Conservation (phyloP, 257 asterid species). For the Penstemon newberryi region DNA sequence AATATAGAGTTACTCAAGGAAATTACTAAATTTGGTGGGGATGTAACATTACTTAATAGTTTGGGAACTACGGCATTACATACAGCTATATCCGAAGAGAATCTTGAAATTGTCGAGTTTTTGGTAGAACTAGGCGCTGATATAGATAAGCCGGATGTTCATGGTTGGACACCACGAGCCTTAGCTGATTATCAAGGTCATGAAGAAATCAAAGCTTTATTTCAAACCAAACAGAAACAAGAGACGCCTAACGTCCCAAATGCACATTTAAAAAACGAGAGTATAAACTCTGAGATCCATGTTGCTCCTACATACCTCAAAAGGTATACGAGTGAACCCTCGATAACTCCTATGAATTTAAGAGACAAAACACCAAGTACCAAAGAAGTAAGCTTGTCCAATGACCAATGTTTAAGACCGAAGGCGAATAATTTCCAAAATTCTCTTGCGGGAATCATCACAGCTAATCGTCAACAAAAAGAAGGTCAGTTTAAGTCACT, state of each 20-base stretch:
- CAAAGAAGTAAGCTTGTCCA: constrained; percentile 17
- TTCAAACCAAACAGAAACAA: constrained; percentile 37
- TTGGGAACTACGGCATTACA: constrained; percentile 73
- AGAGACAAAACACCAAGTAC: constrained; percentile 15
- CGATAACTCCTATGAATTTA: constrained; percentile 26
- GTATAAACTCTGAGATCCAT: constrained; percentile 22
- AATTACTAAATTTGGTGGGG: constrained; percentile 57
- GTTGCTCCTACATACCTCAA: constrained; percentile 42
- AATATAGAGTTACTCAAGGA: constrained; percentile 56
- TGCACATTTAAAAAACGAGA: constrained; percentile 8
- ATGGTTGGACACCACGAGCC: constrained; percentile 71
- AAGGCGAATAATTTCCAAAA: constrained; percentile 42
- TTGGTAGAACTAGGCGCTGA: constrained; percentile 63
- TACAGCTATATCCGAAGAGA: constrained; percentile 62
- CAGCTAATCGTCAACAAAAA: constrained; percentile 41
- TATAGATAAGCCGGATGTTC: constrained; percentile 54
- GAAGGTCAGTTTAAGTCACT: constrained; percentile 39
- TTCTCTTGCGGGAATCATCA: constrained; percentile 72
- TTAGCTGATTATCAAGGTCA: constrained; percentile 68
- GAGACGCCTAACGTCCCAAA: constrained; percentile 23
- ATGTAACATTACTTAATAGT: constrained; percentile 48
- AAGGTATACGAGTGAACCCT: constrained; percentile 63
- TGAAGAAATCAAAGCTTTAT: constrained; percentile 50
- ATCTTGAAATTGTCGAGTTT: constrained; percentile 57
- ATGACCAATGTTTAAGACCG: constrained; percentile 15